These are phyloP conservation scores for Mollisia scopiformis DNA, from an alignment of 2,329 filamentous ascomycete species.

Conservation along the genomic window DNA sequence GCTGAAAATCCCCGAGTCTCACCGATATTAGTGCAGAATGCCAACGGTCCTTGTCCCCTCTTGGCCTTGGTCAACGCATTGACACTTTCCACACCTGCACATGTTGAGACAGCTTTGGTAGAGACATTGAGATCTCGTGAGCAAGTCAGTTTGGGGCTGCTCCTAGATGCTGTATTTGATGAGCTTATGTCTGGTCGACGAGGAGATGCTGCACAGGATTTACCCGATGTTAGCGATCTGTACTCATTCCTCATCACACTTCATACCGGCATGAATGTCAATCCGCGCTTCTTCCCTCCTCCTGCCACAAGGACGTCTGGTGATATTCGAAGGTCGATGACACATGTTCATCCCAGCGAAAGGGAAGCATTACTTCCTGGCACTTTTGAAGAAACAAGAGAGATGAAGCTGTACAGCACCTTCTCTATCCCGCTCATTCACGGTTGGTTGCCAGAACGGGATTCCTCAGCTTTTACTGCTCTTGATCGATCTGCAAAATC, in stretches of 20 bases:
- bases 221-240: constrained; percentile 87
- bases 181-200: constrained; percentile 83
- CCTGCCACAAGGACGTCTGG: constrained; percentile 38
- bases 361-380: constrained; percentile 60
- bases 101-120: constrained; percentile 70
- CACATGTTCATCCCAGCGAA: constrained; percentile 53
- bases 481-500: constrained; percentile 77
- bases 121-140: constrained; percentile 80
- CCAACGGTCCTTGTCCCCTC: constrained; percentile 91
- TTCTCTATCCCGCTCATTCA: constrained; percentile 90
- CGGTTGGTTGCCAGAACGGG: constrained; percentile 80
- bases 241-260: constrained; percentile 86
- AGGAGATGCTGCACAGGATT: constrained; percentile 58
- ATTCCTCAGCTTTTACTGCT: constrained; percentile 68
- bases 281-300: constrained; percentile 79
- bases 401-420: constrained; percentile 89
- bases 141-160: constrained; percentile 81
- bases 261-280: constrained; percentile 98
- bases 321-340: constrained; percentile 50
- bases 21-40: constrained; percentile 89
- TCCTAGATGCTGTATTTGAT: constrained; percentile 90
- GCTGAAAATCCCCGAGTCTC: constrained; percentile 70
- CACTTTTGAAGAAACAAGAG: constrained; percentile 82
- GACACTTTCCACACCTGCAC: constrained; percentile 76
- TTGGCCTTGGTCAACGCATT: constrained; percentile 93